Conservation (phyloP, 139 green algal genomes). For the Coelastrella sp. region DNA sequence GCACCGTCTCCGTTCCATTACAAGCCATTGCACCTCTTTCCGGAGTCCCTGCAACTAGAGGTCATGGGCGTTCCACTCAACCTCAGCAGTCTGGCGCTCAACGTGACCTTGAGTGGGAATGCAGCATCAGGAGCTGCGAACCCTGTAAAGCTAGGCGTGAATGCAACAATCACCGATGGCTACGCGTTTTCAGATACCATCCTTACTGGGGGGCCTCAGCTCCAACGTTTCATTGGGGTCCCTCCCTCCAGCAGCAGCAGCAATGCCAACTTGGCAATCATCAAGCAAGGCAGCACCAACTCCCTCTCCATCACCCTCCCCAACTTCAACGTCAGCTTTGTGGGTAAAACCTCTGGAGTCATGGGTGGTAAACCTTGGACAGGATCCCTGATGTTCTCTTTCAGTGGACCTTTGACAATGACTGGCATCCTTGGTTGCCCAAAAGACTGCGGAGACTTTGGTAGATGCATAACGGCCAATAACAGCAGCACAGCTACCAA, state of each 20-base stretch:
- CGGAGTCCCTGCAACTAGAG: not conserved
- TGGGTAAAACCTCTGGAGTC: not conserved
- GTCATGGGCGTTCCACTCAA: slow-evolving; percentile 48
- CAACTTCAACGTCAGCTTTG: slow-evolving; percentile 25
- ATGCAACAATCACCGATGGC: not conserved
- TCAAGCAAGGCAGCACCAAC: not conserved
- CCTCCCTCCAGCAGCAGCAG: not conserved
- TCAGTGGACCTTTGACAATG: not conserved
- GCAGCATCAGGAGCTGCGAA: not conserved
- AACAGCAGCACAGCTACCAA: not conserved
- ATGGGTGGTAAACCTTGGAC: not conserved
- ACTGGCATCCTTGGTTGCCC: slow-evolving; percentile 25
- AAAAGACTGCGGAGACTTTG: slow-evolving; percentile 32
- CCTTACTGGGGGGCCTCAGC: slow-evolving; percentile 40
- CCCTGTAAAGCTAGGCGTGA: not conserved
- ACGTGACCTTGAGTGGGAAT: slow-evolving; percentile 1
- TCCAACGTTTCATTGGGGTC: not conserved
- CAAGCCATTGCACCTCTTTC: slow-evolving; percentile 18
- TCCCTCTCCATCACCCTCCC: slow-evolving; percentile 18
- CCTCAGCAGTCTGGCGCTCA: slow-evolving; percentile 27
- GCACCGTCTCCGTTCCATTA: slow-evolving; percentile 28
- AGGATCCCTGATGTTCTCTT: slow-evolving; percentile 14
- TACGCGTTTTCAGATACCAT: slow-evolving; percentile 39
- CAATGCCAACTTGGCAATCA: not conserved
- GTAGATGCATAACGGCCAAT: slow-evolving; percentile 23